phyloP scores from a whole-genome alignment of 768 basidiomycete species.

The Rhizopogon vinicolor region DNA sequence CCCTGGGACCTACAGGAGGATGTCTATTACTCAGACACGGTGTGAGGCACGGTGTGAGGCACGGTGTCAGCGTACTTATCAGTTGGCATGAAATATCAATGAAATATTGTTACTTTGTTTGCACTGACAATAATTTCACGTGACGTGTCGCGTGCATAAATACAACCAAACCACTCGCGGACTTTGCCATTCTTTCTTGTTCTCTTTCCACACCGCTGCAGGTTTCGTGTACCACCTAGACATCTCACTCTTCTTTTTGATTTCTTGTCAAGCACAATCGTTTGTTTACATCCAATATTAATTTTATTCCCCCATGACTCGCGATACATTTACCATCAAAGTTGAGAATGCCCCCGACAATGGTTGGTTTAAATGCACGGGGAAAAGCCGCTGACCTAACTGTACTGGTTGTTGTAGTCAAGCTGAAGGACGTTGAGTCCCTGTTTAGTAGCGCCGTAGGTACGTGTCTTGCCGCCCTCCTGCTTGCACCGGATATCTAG shows the following conservation, averaged over 20 bases:
- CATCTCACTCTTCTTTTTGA: neutral
- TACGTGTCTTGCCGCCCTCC: slow-evolving; percentile 17
- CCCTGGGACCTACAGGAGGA: neutral
- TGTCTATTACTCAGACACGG: neutral
- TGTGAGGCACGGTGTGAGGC: neutral
- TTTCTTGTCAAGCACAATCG: neutral
- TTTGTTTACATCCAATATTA: slow-evolving; percentile 10
- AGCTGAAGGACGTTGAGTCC: slow-evolving; percentile 44
- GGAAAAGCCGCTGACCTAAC: neutral
- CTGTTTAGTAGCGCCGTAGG: slow-evolving; percentile 58
- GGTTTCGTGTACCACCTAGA: slow-evolving; percentile 7
- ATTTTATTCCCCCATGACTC: slow-evolving; percentile 20
- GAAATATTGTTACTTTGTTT: no score
- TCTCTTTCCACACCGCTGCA: slow-evolving; percentile 20
- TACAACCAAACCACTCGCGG: slow-evolving; percentile 4
- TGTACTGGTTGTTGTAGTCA: slow-evolving; percentile 16
- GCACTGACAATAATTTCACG: neutral
- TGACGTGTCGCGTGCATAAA: slow-evolving; percentile 23
- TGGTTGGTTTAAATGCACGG: slow-evolving; percentile 19
- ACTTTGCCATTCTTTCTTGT: slow-evolving; percentile 25
- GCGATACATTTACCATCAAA: slow-evolving; percentile 36
- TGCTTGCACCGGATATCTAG: neutral
- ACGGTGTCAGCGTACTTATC: no score
- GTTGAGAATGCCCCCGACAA: slow-evolving; percentile 35
- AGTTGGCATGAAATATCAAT: no score